Percentiles rank a stretch among this genome's conserved stretches.
phyloP scores from a whole-genome alignment of 768 basidiomycete genomes.

The Phaeolepiota aurea region DNA sequence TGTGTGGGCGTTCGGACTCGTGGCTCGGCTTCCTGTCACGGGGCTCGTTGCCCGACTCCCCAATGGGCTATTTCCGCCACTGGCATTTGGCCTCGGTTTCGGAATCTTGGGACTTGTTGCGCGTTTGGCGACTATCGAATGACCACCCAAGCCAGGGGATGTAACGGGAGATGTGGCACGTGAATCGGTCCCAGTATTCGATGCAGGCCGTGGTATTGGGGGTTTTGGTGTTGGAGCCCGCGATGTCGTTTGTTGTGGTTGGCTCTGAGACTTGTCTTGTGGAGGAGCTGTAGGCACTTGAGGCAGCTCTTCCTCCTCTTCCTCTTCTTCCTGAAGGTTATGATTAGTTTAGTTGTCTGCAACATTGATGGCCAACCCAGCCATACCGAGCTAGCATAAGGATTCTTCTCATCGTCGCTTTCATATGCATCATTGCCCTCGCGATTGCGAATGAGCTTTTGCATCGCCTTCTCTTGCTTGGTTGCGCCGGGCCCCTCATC shows the following conservation, averaged over 20 bases:
- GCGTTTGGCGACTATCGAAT: conserved; percentile 74
- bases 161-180: conserved; percentile 53
- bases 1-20: conserved; percentile 25
- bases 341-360: background rate
- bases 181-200: conserved; percentile 28
- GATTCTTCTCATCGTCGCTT: conserved; percentile 77
- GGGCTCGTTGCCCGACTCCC: conserved; percentile 50
- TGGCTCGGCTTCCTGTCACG: conserved; percentile 30
- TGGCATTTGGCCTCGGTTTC: conserved; percentile 43
- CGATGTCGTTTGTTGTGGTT: conserved; percentile 28
- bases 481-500: conserved; percentile 53
- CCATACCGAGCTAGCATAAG: conserved; percentile 71
- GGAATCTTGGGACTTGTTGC: conserved; percentile 76
- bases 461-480: conserved; percentile 71
- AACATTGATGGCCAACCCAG: background rate
- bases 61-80: conserved; percentile 55
- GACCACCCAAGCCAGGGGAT: conserved; percentile 55
- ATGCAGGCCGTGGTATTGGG: conserved; percentile 23
- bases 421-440: conserved; percentile 82
- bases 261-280: conserved; percentile 27
- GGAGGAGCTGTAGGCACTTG: conserved; percentile 37
- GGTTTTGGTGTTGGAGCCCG: conserved; percentile 38
- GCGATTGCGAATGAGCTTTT: conserved; percentile 77
- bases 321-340: conserved; percentile 51
- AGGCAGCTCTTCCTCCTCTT: conserved; percentile 52